Evolutionary conservation across 306 rosid genomes (phyloP).

Genomic region (Sicyos edulis): DNA sequence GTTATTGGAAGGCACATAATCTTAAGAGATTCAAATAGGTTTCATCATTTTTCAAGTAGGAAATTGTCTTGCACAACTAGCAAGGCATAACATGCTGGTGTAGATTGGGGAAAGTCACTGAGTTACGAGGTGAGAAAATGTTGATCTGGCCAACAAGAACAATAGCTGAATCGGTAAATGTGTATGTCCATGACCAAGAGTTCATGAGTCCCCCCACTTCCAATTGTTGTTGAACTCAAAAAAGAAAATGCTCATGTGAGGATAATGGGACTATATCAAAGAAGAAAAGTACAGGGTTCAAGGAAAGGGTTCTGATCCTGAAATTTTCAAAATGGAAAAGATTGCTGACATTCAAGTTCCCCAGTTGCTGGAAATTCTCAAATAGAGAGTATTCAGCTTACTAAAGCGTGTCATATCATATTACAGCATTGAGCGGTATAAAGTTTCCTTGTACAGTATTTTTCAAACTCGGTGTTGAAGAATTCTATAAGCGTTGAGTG

Average conservation of each 20-base stretch:
- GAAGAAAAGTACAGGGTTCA: background rate
- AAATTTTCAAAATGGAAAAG: background rate
- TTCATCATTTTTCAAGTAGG: conserved; percentile 26
- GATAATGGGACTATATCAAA: background rate
- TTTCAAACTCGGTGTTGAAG: background rate
- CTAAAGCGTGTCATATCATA: background rate
- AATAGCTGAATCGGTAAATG: no score
- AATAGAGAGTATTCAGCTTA: background rate
- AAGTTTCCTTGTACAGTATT: background rate
- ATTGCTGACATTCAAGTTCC: background rate
- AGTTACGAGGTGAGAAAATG: background rate
- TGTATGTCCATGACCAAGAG: no score
- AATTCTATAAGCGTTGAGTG: background rate
- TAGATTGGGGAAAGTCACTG: background rate
- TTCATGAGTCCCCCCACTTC: no score
- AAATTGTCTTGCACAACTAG: conserved; percentile 23
- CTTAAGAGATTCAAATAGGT: conserved; percentile 29
- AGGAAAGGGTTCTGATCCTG: background rate
- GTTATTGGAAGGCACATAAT: conserved; percentile 22
- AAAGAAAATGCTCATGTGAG: background rate
- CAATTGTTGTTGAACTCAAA: no score
- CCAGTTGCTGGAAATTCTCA: background rate
- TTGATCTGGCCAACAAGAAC: no score
- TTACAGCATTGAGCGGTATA: background rate
- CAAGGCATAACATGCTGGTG: background rate